Evolutionary conservation across 352 stramenopile genomes (phyloP).

Genomic region (Globisporangium carolinianum): DNA sequence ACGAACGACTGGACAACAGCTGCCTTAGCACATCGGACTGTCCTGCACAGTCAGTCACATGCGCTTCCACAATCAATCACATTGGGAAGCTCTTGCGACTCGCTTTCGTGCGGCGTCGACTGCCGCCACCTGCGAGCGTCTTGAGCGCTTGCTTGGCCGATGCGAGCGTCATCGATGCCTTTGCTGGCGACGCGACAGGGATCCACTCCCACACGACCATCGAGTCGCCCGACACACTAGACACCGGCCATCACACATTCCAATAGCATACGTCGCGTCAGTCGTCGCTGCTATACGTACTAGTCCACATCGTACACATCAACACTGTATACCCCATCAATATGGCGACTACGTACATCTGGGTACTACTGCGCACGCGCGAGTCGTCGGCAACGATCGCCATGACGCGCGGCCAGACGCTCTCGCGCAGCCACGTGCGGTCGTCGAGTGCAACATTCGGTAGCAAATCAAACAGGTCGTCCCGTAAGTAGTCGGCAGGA

Average conservation of each 20-base stretch:
- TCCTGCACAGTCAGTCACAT: too few relatives aligned
- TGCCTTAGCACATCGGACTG: too few relatives aligned
- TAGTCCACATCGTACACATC: constrained; percentile 2
- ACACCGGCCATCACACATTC: neutral
- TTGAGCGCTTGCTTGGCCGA: constrained; percentile 7
- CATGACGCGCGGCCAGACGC: constrained; percentile 52
- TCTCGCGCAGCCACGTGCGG: constrained; percentile 42
- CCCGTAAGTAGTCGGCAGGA: constrained; percentile 45
- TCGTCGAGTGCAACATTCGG: constrained; percentile 25
- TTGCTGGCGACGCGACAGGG: constrained; percentile 29
- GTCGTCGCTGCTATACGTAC: too few relatives aligned
- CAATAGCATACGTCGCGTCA: too few relatives aligned
- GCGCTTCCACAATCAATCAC: constrained; percentile 15
- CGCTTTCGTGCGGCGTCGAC: constrained; percentile 2
- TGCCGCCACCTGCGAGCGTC: neutral
- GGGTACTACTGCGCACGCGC: constrained; percentile 29
- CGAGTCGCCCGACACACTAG: constrained; percentile 31
- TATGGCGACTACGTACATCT: constrained; percentile 25
- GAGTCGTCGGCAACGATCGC: constrained; percentile 52
- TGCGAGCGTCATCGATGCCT: constrained; percentile 11
- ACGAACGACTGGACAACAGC: too few relatives aligned
- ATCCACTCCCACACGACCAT: constrained; percentile 61
- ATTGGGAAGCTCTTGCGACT: constrained; percentile 15
- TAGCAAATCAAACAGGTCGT: constrained; percentile 47
- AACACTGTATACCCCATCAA: neutral